A percentile compares a stretch with the other conserved stretches of the same genome.
phyloP scores from a whole-genome alignment of 306 rosid genomes.

The Citrullus mucosospermus region DNA sequence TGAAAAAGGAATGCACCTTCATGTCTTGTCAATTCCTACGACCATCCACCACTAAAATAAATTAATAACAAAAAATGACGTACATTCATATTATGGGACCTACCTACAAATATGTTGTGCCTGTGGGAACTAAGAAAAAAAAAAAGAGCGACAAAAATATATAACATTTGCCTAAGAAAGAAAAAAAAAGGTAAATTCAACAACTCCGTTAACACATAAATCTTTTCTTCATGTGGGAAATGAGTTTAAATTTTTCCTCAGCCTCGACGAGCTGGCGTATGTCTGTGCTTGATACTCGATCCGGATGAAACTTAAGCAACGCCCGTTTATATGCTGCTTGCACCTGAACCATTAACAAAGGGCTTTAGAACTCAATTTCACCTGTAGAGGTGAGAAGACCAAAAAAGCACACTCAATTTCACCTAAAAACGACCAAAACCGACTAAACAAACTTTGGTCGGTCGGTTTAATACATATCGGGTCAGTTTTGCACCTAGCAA shows the following conservation, averaged over 20 bases:
- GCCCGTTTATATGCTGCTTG: slow-evolving; percentile 75
- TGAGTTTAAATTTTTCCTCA: slow-evolving; percentile 82
- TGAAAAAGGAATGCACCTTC: too few species aligned
- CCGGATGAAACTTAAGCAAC: slow-evolving; percentile 73
- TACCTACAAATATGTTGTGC: neutral
- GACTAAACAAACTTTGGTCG: too few species aligned
- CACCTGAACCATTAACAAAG: slow-evolving; percentile 28
- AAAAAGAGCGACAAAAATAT: neutral
- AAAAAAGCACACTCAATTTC: too few species aligned
- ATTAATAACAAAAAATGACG: neutral
- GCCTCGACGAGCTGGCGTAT: slow-evolving; percentile 74
- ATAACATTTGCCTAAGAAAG: neutral
- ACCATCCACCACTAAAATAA: neutral
- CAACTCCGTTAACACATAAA: neutral
- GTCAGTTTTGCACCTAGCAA: too few species aligned
- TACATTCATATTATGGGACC: neutral
- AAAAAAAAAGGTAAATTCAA: neutral
- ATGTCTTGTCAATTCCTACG: neutral
- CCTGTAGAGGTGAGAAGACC: neutral
- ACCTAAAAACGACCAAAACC: too few species aligned
- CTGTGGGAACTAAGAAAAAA: neutral
- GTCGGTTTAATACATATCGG: too few species aligned
- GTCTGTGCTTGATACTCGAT: slow-evolving; percentile 64
- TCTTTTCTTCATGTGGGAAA: slow-evolving; percentile 72
- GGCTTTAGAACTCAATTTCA: neutral